Base-by-base conservation (phyloP, 2,329 filamentous ascomycete species). In the Cladophialophora psammophila region DNA sequence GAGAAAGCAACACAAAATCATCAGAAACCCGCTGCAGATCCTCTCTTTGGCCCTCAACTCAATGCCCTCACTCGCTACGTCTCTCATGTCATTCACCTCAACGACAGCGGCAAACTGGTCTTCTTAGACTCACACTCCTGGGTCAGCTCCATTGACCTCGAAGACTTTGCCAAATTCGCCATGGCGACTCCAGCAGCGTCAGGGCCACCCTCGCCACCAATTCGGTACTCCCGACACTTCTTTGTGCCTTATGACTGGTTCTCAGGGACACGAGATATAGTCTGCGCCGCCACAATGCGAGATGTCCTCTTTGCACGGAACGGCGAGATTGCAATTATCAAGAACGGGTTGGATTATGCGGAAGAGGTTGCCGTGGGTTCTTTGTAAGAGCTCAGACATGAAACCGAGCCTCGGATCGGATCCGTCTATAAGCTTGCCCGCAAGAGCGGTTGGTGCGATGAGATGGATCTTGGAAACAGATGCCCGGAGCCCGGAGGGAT, bases 291-390 rank as follows among this genome's bases (percentile, higher is more conserved):
- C 0, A 57, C 54, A 10, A 15, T 32, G 15, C 54, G 54, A 40
- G 54, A 57, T 26, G 34, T 57, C n/a, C n/a, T 57, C 31, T 35
- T 57, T 57, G 54, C 31, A 20, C 31, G 54, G 12, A 57, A 57
- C 18, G 54, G 35, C 34, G 54, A 57, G 18, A 20, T 57, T n/a
- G 54, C 54, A 3, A 38, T 38, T 26, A 35, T 57, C 35, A 35
- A 57, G n/a, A 36, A 57, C 34, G 54, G 54, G 13, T 20, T 57
- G 54, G 54, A 57, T 2, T 45, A 45, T 45, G 15, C 6, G 15
- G n/a, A 45, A n/a, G 42, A 45, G 42, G n/a, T 45, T 18, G 5
- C n/a, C 13, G 12, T 42, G 10, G 20, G 15, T 5, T 7, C 42
- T 20, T 7, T 45, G 36, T 38, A 38, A 38, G 36, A 38, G 36